Evolutionary conservation across 202 grass and related monocot genomes (phyloP).

Genomic region (Zizania palustris): DNA sequence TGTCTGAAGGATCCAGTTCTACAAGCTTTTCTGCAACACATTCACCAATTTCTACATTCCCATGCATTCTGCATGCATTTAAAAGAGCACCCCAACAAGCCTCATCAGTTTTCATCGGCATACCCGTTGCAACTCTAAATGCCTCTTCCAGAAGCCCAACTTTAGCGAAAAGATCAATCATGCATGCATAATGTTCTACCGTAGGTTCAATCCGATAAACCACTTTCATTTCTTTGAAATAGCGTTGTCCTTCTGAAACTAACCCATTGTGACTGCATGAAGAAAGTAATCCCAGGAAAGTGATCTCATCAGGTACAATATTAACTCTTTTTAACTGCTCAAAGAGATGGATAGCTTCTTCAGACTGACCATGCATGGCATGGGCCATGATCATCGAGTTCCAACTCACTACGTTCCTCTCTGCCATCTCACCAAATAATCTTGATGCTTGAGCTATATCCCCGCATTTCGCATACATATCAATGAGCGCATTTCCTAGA

Average conservation of each 20-base stretch:
- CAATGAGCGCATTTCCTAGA: slow-evolving; percentile 65
- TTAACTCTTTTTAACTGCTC: slow-evolving; percentile 46
- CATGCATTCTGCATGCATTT: slow-evolving; percentile 61
- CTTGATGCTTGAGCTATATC: slow-evolving; percentile 56
- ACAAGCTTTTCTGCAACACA: slow-evolving; percentile 56
- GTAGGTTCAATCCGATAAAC: slow-evolving; percentile 55
- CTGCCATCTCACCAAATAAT: slow-evolving; percentile 58
- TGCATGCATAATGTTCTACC: slow-evolving; percentile 63
- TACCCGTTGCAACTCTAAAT: slow-evolving; percentile 55
- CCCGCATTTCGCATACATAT: slow-evolving; percentile 73
- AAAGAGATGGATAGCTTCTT: slow-evolving; percentile 52
- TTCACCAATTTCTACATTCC: slow-evolving; percentile 61
- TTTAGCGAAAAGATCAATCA: slow-evolving; percentile 78
- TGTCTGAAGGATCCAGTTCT: slow-evolving; percentile 54
- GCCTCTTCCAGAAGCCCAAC: slow-evolving; percentile 60
- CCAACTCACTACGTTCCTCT: slow-evolving; percentile 68
- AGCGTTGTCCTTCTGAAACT: slow-evolving; percentile 48
- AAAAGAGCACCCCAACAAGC: slow-evolving; percentile 66
- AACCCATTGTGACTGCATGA: slow-evolving; percentile 63
- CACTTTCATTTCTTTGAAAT: slow-evolving; percentile 66
- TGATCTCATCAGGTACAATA: slow-evolving; percentile 59
- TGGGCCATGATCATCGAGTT: slow-evolving; percentile 62
- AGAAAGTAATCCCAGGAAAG: slow-evolving; percentile 65
- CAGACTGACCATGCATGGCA: slow-evolving; percentile 56
- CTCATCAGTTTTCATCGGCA: slow-evolving; percentile 55